Evolutionary conservation across 306 rosid species (phyloP), one percentile per base, ranked within the genome.

Genomic region (Lagenaria siceraria): DNA sequence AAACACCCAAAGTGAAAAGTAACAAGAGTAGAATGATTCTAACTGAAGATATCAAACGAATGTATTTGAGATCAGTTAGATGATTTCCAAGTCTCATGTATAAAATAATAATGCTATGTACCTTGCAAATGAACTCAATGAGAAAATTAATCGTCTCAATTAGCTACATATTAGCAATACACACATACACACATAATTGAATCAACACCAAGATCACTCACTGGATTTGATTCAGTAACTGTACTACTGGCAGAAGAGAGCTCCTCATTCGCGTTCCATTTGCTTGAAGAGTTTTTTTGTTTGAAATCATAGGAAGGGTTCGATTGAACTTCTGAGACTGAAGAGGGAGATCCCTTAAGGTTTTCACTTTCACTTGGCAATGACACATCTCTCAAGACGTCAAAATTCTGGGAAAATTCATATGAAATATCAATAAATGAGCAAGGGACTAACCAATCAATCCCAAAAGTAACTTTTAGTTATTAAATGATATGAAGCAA

Each of bases 171-270:
- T 49, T 18, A 31, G 43, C 33, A 51, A 73, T 15, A 73, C 12
- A 73, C 14, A 46, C 19, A 33, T 1, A 7, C 10, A 3, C 17
- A 49, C 93, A 49, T 48, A 72, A 88, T 90, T 22, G 92, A 83
- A 85, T 90, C 87, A 77, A 88, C 84, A 78, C 86, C 84, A 78
- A 95, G 89, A 81, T 92, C 93, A 81, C 98, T 93, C 35, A 89
- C 96, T 80, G 85, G 97, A 72, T 90, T 95, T 84, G 97, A 86
- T 81, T 95, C 99, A 49, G 99, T 88, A 77, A 96, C 80, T 79
- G 87, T 80, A 83, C 99, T 88, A 83, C 96, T 88, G 83, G 92
- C 79, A 29, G 92, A 86, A 76, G 98, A 92, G 73, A 90, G 88
- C 81, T 96, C 99, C 75, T 91, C 99, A 56, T 88, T 51, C 21